Evolutionary conservation across 352 stramenopile species (phyloP), one percentile per base, ranked within the genome.

Genomic region (Thraustochytrium aureum): DNA sequence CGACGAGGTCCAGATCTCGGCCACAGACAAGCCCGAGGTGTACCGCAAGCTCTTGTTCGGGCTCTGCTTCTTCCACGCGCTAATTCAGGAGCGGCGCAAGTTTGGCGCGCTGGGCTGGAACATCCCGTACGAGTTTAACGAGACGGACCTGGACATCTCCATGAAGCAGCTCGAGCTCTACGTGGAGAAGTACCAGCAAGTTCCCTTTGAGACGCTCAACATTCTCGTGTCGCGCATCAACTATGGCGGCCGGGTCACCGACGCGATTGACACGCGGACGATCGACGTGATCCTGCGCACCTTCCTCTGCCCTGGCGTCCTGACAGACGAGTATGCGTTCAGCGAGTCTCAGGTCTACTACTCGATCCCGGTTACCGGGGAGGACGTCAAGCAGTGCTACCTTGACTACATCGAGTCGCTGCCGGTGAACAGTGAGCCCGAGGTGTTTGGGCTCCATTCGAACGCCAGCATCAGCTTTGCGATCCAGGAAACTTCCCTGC

Each of bases 121-220:
- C 83, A 97, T 97, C 39, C 93, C 93, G 14, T 98, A 98, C 87
- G 92, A 96, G 72, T 98, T 98, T 83, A 98, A 98, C 79, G 92
- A 98, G 60, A 98, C 94, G 0, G 94, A 98, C 83, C 86, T 97
- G 61, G 90, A 90, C 90, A 98, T 91, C 52, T 86, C 60, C 10
- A 73, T 87, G 12, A 81, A 85, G 52, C 87, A 91, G 82, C 75
- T 91, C 22, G 84, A 87, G 42, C 74, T 90, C 61, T 91, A 90
- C 66, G 56, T 91, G 4, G 84, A 98, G 47, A 88, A 88, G n/a
- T 91, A 90, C 72, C 87, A 90, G 61, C 54, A 84, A 14, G 38
- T 52, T 0, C 76, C 76, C 17, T 84, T 75, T 35, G 26, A 74
- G 37, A 74, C 84, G 47, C 79, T 86, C 5, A 86, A 86, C 62